Base-by-base conservation (phyloP, 1,284 basidiomycete species). In the Microbotryum violaceum region DNA sequence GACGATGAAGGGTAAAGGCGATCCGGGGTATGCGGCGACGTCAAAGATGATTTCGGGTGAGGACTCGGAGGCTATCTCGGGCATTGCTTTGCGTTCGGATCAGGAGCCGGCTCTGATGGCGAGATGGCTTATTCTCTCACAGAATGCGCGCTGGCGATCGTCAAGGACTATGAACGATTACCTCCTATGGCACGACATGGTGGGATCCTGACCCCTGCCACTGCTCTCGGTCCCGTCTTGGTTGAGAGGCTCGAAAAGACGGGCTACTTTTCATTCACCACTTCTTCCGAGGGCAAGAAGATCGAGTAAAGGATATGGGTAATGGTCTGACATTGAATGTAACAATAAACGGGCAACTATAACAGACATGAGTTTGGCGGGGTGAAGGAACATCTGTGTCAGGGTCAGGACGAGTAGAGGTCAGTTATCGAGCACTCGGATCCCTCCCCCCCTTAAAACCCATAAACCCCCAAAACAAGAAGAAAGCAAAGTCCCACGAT, bases 11-110 rank as follows among this genome's bases (percentile, higher is more conserved):
- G 71, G 65, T 33, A 61, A 65, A 27, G 66, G 67, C 20, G 72
- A 73, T 61, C 72, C 72, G 10, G 71, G 71, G 12, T 73, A 73
- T 58, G 53, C 53, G 6, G 66, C 60, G 9, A 73, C 71, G 8
- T 62, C 70, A 3, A 56, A 65, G 31, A 64, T 71, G 56, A 66
- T 73, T 46, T 63, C 37, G 12, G 37, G 37, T 42, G 37, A 42
- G 37, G 37, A 37, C 14, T 37, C 14, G 37, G 37, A 42, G 12
- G 37, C 14, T 42, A 14, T 18, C 37, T 42, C 37, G 14, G 37
- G 31, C 9, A 31, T 31, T 31, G 9, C 31, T 10, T 31, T 31
- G 1, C 6, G 7, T 31, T 42, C 37, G 37, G 37, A 12, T 42
- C 37, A 12, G 37, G 37, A 42, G 16, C 37, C 4, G 37, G 37